Evolutionary conservation across 2,329 filamentous ascomycete genomes (phyloP).

Genomic region (Beauveria sp.): DNA sequence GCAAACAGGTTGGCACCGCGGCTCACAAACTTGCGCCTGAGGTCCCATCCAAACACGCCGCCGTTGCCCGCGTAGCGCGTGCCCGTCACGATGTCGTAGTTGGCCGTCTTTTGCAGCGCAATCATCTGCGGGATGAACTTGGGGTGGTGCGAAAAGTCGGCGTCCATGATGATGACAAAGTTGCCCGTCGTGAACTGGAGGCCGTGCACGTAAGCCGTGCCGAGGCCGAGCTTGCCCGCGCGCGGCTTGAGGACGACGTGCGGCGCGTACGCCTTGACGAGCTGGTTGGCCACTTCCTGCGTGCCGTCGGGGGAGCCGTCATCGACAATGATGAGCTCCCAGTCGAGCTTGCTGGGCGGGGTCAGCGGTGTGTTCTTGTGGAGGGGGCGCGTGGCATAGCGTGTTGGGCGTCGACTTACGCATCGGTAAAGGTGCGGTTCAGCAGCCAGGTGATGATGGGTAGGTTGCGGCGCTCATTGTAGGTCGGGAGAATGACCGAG

Average conservation of each 20-base stretch:
- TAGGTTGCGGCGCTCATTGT: slow-evolving; percentile 96
- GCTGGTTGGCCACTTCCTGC: slow-evolving; percentile 80
- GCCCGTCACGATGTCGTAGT: slow-evolving; percentile 95
- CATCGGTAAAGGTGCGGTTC: slow-evolving; percentile 81
- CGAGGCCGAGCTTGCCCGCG: slow-evolving; percentile 91
- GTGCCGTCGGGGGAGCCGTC: slow-evolving; percentile 96
- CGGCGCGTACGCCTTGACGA: slow-evolving; percentile 74
- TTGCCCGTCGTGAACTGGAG: slow-evolving; percentile 85
- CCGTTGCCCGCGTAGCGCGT: slow-evolving; percentile 86
- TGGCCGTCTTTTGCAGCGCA: slow-evolving; percentile 61
- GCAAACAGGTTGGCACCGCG: slow-evolving; percentile 91
- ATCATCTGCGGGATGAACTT: slow-evolving; percentile 99
- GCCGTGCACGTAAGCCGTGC: slow-evolving; percentile 92
- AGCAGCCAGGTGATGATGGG: slow-evolving; percentile 94
- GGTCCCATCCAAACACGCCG: slow-evolving; percentile 93
- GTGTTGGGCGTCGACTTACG: slow-evolving; percentile 44
- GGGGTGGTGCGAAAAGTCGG: slow-evolving; percentile 97
- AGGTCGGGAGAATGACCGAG: slow-evolving; percentile 94
- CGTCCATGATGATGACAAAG: slow-evolving; percentile 99
- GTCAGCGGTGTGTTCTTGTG: background rate
- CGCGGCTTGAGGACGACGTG: slow-evolving; percentile 81
- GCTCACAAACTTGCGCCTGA: slow-evolving; percentile 79
- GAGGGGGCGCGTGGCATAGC: too few relatives aligned
- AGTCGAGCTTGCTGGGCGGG: slow-evolving; percentile 69
- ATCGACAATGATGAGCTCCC: slow-evolving; percentile 97